A percentile compares a stretch with the other conserved stretches of the same genome.
Evolutionary conservation across 176 grass and related monocot genomes (phyloP).

Genomic region (Zea luxurians): DNA sequence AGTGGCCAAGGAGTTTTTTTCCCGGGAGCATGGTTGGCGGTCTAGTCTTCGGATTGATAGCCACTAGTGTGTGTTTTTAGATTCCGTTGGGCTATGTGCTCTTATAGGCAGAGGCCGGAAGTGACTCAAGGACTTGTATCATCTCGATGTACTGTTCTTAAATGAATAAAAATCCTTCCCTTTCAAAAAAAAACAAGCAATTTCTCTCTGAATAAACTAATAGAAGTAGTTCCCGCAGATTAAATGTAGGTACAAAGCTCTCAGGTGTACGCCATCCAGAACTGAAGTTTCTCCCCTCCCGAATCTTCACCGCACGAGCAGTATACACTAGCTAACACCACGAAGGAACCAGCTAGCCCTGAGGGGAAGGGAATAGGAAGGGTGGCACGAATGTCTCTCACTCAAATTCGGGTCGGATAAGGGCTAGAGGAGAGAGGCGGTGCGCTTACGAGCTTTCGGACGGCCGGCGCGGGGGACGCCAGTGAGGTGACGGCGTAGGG

Average conservation of each 20-base stretch:
- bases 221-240: too few species aligned
- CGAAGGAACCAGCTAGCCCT: neutral
- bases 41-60: too few species aligned
- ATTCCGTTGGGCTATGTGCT: too few species aligned
- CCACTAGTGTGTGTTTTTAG: too few species aligned
- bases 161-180: too few species aligned
- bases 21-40: too few species aligned
- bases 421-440: neutral
- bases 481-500: conserved; percentile 86
- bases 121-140: too few species aligned
- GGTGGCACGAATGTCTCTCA: neutral
- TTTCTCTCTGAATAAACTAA: neutral
- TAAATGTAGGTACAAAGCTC: neutral
- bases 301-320: neutral
- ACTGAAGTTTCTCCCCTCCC: neutral
- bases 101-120: too few species aligned
- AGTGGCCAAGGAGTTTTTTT: too few species aligned
- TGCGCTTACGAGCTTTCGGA: conserved; percentile 70
- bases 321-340: neutral
- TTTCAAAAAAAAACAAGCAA: too few species aligned
- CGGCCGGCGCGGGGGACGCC: conserved; percentile 60
- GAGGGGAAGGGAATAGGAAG: neutral
- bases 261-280: neutral
- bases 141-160: too few species aligned
- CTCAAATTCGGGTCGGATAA: neutral